Evolutionary conservation across 768 basidiomycete genomes (phyloP), one percentile per base, ranked within the genome.

Genomic region (Porphyrellus cyaneotinctus): DNA sequence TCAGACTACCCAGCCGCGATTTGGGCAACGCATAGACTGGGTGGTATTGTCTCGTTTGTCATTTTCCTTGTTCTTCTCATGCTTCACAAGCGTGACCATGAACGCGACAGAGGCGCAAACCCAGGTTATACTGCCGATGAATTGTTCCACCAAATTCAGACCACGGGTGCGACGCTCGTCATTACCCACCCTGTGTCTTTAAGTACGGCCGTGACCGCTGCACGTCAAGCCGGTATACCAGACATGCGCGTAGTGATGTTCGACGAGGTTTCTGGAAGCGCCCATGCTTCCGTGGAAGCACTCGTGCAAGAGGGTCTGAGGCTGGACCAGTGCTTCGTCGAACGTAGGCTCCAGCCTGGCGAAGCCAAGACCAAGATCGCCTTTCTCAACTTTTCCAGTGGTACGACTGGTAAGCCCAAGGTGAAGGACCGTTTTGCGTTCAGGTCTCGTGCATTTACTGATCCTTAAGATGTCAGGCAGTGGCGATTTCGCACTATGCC

Each of bases 341-440:
- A 85, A 49, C 68, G 71, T 18, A 70, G 61, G 28, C 72, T 88
- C 37, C 58, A 61, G 23, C 73, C 75, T 13, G 87, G 84, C 11
- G 86, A 86, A 66, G 81, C 75, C 23, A 82, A 75, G 62, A 78
- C 72, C 13, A 78, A 80, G 39, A 53, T 88, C 14, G 87, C 88
- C 6, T 83, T 88, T 58, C 70, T 88, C 49, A 80, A 77, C 47
- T 86, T 89, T 58, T 88, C 87, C 1, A 87, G 86, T 56, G 87
- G 87, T 9, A 89, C 87, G 22, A 89, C 87, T 15, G 86, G 86
- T 65, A 71, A 67, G 61, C 73, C 67, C 30, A 65, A 68, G 53
- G 66, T 65, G 14, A 28, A 45, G 56, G 4, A 15, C 4, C 8
- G 17, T 11, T 5, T 22, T 13, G 11, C 17, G 12, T 14, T 39